These are phyloP conservation scores for Naganishia liquefaciens DNA, from an alignment of 1,284 basidiomycete genomes.

Conservation along the genomic window DNA sequence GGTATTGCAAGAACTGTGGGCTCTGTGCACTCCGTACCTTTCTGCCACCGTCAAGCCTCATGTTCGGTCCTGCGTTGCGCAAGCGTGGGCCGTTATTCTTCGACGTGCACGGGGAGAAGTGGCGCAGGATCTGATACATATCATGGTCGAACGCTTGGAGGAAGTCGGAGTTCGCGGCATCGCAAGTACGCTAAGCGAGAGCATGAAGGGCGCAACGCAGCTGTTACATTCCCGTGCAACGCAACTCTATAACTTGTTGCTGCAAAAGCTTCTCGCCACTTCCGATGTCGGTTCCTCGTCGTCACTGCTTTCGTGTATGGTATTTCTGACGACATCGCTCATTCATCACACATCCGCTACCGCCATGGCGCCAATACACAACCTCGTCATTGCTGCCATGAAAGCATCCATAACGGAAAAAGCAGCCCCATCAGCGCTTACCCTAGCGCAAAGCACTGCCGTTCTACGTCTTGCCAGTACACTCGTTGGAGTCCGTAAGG, in stretches of 20 bases:
- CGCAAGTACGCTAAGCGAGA: slow-evolving; percentile 28
- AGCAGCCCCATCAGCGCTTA: background rate
- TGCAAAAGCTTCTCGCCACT: slow-evolving; percentile 27
- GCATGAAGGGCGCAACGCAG: slow-evolving; percentile 54
- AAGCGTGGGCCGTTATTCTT: slow-evolving; percentile 51
- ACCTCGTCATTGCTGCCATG: slow-evolving; percentile 19
- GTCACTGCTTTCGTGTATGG: slow-evolving; percentile 12
- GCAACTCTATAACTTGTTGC: slow-evolving; percentile 63
- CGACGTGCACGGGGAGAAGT: slow-evolving; percentile 48
- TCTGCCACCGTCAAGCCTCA: slow-evolving; percentile 45
- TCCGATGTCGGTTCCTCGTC: background rate
- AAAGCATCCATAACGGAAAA: slow-evolving; percentile 2
- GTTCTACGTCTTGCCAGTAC: slow-evolving; percentile 30
- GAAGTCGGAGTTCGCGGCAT: slow-evolving; percentile 37
- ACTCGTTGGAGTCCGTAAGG: slow-evolving; percentile 34
- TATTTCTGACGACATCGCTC: slow-evolving; percentile 33
- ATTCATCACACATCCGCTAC: slow-evolving; percentile 31
- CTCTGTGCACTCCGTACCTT: slow-evolving; percentile 44
- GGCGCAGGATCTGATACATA: slow-evolving; percentile 39
- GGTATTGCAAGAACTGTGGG: slow-evolving; percentile 40
- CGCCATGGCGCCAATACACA: slow-evolving; percentile 29
- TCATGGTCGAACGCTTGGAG: slow-evolving; percentile 45
- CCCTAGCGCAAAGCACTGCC: background rate
- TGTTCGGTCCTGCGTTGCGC: slow-evolving; percentile 51
- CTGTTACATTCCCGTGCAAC: slow-evolving; percentile 72